Conservation (phyloP, 495 filamentous ascomycete genomes). For the Eremomyces bilateralis region DNA sequence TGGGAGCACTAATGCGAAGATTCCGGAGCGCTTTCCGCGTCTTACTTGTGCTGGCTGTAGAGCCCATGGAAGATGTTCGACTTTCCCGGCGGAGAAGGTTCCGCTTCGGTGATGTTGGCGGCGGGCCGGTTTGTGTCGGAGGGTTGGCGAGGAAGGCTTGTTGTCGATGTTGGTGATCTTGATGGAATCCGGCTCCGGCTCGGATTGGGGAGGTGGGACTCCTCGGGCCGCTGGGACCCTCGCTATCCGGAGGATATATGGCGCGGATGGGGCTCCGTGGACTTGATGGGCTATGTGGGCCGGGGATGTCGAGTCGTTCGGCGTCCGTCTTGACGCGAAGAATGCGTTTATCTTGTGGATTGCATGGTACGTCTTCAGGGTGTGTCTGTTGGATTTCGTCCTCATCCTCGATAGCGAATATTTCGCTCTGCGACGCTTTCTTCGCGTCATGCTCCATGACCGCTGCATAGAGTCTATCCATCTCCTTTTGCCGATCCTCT, state of each 20-base stretch:
- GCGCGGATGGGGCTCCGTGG: slow-evolving; percentile 14
- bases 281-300: background rate
- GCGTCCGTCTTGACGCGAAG: background rate
- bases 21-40: slow-evolving; percentile 25
- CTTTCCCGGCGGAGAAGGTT: slow-evolving; percentile 11
- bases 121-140: slow-evolving; percentile 4
- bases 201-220: slow-evolving; percentile 1
- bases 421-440: slow-evolving; percentile 17
- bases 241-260: slow-evolving; percentile 19
- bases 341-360: background rate
- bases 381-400: background rate
- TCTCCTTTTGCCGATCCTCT: slow-evolving; percentile 48
- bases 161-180: too few species aligned
- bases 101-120: slow-evolving; percentile 7
- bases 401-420: background rate
- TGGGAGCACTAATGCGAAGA: slow-evolving; percentile 26
- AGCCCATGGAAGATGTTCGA: slow-evolving; percentile 18
- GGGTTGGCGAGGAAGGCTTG: slow-evolving; percentile 7
- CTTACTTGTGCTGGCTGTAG: slow-evolving; percentile 19
- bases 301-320: background rate
- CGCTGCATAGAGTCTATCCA: slow-evolving; percentile 76
- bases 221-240: slow-evolving; percentile 5
- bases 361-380: background rate
- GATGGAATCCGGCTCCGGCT: slow-evolving; percentile 8
- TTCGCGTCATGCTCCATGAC: slow-evolving; percentile 76